These are phyloP conservation scores for Mycogone perniciosa DNA, from an alignment of 2,329 filamentous ascomycete species.

Conservation along the genomic window DNA sequence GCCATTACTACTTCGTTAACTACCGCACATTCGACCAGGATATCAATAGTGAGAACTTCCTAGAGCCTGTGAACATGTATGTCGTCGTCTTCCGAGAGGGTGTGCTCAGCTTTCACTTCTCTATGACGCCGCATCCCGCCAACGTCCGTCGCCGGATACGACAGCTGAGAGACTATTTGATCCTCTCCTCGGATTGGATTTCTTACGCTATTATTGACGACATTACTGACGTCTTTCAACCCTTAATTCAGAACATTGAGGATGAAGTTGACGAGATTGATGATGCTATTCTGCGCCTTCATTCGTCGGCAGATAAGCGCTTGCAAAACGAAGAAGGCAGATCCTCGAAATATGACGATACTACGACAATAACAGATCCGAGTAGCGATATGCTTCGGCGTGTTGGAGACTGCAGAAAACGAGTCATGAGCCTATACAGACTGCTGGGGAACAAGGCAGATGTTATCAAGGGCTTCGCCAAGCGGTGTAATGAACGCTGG, in stretches of 20 bases:
- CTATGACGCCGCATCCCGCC: conserved; percentile 89
- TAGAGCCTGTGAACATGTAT: conserved; percentile 96
- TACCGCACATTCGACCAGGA: conserved; percentile 98
- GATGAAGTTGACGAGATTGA: conserved; percentile 97
- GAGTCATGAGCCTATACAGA: conserved; percentile 92
- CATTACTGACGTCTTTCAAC: conserved; percentile 93
- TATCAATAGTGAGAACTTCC: conserved; percentile 76
- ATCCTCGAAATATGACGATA: conserved; percentile 42
- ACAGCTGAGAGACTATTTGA: conserved; percentile 88
- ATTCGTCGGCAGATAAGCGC: conserved; percentile 50
- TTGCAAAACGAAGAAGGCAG: conserved; percentile 32
- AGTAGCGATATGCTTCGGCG: conserved; percentile 81
- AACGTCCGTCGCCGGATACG: conserved; percentile 92
- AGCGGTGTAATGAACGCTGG: conserved; percentile 97
- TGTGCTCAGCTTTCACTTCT: conserved; percentile 94
- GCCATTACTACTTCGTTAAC: conserved; percentile 97
- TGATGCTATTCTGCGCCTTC: conserved; percentile 78
- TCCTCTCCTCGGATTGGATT: conserved; percentile 94
- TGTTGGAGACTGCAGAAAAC: conserved; percentile 91
- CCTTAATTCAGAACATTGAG: conserved; percentile 87
- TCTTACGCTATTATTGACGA: conserved; percentile 97
- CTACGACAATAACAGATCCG: conserved; percentile 37
- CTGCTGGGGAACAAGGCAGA: conserved; percentile 95
- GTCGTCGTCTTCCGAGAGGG: conserved; percentile 95
- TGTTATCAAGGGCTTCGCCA: conserved; percentile 98